These are phyloP conservation scores for Salisapilia sapeloensis DNA, from an alignment of 352 stramenopile species.

Conservation along the genomic window DNA sequence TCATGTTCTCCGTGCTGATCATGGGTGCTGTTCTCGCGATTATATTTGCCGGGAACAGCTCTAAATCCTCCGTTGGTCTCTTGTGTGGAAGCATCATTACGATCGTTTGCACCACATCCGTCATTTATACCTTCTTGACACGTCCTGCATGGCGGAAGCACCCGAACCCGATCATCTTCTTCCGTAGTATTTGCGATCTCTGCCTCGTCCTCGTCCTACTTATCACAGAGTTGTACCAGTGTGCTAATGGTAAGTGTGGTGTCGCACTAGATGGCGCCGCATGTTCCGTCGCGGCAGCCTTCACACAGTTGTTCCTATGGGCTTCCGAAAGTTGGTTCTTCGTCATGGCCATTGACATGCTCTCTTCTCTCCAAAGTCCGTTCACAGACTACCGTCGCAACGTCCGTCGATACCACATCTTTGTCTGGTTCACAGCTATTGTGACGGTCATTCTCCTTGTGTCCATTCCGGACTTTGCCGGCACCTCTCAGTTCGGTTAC, in stretches of 20 bases:
- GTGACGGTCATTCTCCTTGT: conserved; percentile 54
- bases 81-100: conserved; percentile 61
- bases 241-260: conserved; percentile 15
- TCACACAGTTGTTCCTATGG: conserved; percentile 81
- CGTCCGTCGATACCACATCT: conserved; percentile 64
- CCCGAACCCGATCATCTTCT: conserved; percentile 79
- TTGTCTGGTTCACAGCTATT: conserved; percentile 57
- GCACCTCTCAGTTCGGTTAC: conserved; percentile 67
- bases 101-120: conserved; percentile 42
- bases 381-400: conserved; percentile 82
- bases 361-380: conserved; percentile 67
- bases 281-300: conserved; percentile 42
- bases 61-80: conserved; percentile 44
- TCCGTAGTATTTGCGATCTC: conserved; percentile 68
- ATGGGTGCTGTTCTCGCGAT: conserved; percentile 31
- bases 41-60: conserved; percentile 34
- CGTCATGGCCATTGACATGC: conserved; percentile 80
- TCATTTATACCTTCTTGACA: conserved; percentile 69
- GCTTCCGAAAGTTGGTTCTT: conserved; percentile 81
- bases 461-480: conserved; percentile 47
- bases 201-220: conserved; percentile 62
- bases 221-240: conserved; percentile 74
- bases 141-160: conserved; percentile 71
- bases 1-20: conserved; percentile 65
- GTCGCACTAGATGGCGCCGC: conserved; percentile 16